Base-by-base conservation (phyloP, 1,284 basidiomycete genomes). In the Ustilago tritici region DNA sequence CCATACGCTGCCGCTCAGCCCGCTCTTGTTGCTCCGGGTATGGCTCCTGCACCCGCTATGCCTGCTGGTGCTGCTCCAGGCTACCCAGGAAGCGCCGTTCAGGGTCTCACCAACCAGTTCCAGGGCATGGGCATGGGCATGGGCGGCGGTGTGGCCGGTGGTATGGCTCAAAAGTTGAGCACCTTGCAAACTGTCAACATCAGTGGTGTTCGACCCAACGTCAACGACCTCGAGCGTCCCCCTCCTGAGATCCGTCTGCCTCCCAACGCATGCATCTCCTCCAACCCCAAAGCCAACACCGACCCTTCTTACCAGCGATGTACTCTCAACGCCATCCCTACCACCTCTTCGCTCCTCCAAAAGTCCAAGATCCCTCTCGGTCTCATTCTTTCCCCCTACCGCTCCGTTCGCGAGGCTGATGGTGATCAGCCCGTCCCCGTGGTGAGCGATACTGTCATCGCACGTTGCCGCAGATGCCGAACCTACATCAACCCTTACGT, bases 401-500 rank as follows among this genome's bases (percentile, higher is more conserved):
- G 95, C 50, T 92, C 93, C 1, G 87, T 95, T 70, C 88, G 91
- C 28, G 83, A 77, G 78, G 82, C 73, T 28, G 80, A 82, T 52
- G 82, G 84, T 49, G 92, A 94, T 56, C 91, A 91, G 58, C 89
- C 91, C 0, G 94, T 98, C 14, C 94, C 95, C 12, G 90, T 98
- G 41, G 91, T 98, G 2, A 91, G 93, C 1, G 97, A 99, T 87
- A 95, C 93, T 0, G 93, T 99, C 55, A 99, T 99, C 82, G 96
- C 97, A 54, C 93, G 97, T 53, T 99, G 97, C 88, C 91, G 97
- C 74, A 91, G 96, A 46, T 99, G 97, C 90, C 91, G 97, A 83
- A 94, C 95, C 50, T 99, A 99, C 88, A 99, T 99, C 88, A 98
- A 99, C 87, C 96, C 97, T 4, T 99, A 94, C 85, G 95, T 98